phyloP scores from a whole-genome alignment of 345 rosid species.

The Rhodamnia rubescens region DNA sequence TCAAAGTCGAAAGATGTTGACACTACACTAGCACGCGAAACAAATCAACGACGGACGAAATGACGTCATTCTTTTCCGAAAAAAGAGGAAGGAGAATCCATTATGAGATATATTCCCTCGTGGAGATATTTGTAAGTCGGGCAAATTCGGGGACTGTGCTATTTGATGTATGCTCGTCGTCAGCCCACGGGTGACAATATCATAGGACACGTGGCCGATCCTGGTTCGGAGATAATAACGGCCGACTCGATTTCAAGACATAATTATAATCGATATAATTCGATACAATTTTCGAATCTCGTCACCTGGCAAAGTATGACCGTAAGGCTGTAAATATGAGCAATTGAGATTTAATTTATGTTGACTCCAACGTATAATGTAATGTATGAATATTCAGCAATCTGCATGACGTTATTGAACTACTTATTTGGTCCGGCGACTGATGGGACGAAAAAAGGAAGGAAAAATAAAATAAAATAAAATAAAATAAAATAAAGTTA shows the following conservation, averaged over 20 bases:
- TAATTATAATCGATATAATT: background rate
- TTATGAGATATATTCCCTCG: too few relatives aligned
- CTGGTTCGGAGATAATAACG: background rate
- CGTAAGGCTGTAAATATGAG: background rate
- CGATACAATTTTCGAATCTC: background rate
- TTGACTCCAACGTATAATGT: background rate
- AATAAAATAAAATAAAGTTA: too few relatives aligned
- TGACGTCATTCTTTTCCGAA: too few relatives aligned
- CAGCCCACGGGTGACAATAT: background rate
- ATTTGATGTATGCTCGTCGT: background rate
- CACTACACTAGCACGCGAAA: too few relatives aligned
- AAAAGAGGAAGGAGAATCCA: too few relatives aligned
- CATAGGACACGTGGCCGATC: background rate
- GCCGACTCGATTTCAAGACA: background rate
- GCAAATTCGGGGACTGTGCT: background rate
- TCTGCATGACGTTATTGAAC: background rate
- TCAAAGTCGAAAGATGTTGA: too few relatives aligned
- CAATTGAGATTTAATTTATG: background rate
- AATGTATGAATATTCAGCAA: background rate
- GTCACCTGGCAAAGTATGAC: background rate
- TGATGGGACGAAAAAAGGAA: too few relatives aligned
- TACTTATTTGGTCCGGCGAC: background rate
- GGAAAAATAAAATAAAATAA: too few relatives aligned
- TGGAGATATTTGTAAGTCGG: background rate
- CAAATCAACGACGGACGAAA: too few relatives aligned